phyloP scores from a whole-genome alignment of 306 rosid genomes.

The Cicer chorassanicum region DNA sequence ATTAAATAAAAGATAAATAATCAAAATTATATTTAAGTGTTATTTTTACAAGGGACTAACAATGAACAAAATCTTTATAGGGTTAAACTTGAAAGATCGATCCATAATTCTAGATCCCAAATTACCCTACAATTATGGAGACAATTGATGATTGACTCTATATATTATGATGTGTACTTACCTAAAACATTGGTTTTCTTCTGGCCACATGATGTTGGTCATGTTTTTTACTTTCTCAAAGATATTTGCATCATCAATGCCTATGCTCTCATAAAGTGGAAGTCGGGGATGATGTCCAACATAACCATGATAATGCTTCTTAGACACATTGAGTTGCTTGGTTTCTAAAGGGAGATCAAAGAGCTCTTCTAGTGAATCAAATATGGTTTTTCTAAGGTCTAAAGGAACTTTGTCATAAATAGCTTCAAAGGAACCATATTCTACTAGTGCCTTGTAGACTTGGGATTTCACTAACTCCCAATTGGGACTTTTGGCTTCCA shows the following conservation, averaged over 20 bases:
- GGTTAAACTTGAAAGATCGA: too few relatives aligned
- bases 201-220: constrained; percentile 59
- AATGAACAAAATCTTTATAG: too few relatives aligned
- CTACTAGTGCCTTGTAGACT: constrained; percentile 61
- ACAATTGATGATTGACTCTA: too few relatives aligned
- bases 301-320: constrained; percentile 72
- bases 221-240: constrained; percentile 51
- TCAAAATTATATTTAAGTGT: too few relatives aligned
- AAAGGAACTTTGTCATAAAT: constrained; percentile 54
- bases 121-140: too few relatives aligned
- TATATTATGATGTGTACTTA: not conserved
- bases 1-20: too few relatives aligned
- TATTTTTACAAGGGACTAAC: too few relatives aligned
- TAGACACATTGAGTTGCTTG: constrained; percentile 58
- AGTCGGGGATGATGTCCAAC: constrained; percentile 57
- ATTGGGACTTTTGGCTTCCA: constrained; percentile 43
- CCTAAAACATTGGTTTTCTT: constrained; percentile 68
- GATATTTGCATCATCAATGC: constrained; percentile 58
- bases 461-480: constrained; percentile 64
- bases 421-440: constrained; percentile 79
- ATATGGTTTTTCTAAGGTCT: constrained; percentile 51
- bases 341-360: constrained; percentile 75
- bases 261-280: constrained; percentile 74
- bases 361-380: constrained; percentile 53
- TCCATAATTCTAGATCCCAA: too few relatives aligned